Base-by-base conservation (phyloP, 2,329 filamentous ascomycete species). In the Diaporthe sp. region DNA sequence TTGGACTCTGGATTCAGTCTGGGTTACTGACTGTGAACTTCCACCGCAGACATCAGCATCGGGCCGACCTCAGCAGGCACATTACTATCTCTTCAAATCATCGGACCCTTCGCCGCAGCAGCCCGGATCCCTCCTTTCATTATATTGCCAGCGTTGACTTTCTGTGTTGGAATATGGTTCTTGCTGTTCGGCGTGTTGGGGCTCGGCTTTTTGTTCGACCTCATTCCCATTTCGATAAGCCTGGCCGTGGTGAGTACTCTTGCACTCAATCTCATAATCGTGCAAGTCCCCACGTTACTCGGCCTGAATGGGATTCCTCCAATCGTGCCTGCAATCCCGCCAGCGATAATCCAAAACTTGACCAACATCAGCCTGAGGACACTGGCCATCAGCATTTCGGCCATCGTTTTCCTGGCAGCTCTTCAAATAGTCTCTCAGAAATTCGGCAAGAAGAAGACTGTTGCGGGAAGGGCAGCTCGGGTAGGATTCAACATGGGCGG, bases 111-210 rank as follows among this genome's bases (percentile, higher is more conserved):
- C 31, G 67, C 53, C 28, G 62, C 62, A n/a, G 55, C 62, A 12
- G 51, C 62, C n/a, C 28, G 53, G 4, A 58, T 74, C 28, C 72
- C 72, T 1, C 42, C 62, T 22, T 58, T 70, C 17, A 22, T 74
- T 5, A 39, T 74, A 19, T 13, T 74, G 28, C 72, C 72, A 25
- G 72, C 72, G 4, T 57, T 74, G 62, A 74, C 72, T 9, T 58
- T 71, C 25, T 67, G 62, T 25, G 72, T 74, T 15, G 67, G 72
- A 6, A 74, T 74, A 37, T 74, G 72, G 72, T 74, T 71, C 37
- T 34, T 74, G 13, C 37, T 74, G 22, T 74, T 74, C 25, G 72
- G 72, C 17, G 31, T 71, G n/a, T 28, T 74, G 4, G 72, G 72
- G 13, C 72, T 74, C 53, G 72, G 72, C 4, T 74, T 74, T 15